Base-by-base conservation (phyloP, 805 yeast genomes). In the Ogataea haglerorum region DNA sequence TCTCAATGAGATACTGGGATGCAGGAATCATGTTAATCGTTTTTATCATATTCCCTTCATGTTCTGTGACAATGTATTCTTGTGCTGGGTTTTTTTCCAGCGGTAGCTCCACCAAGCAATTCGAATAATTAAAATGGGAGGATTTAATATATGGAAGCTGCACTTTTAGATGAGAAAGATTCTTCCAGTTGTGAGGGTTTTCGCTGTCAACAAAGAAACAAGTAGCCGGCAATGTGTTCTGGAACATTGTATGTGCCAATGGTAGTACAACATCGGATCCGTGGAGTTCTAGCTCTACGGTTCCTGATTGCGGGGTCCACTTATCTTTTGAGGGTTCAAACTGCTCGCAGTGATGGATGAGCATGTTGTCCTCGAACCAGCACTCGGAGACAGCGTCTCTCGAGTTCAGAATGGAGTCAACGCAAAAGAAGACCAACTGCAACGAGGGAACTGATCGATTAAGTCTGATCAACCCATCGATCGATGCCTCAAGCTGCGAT, bases 11-110 rank as follows among this genome's bases (percentile, higher is more conserved):
- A 45, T 59, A 75, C 24, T 69, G 67, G 0, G 88, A 73, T 0
- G 89, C 87, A 0, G 86, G 70, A 38, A 61, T 52, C 18, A 63
- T 60, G 52, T 83, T 73, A 44, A 83, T 70, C 6, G 69, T 51
- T 56, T 80, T 79, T 47, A 82, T 64, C 57, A 83, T 66, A 55
- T 83, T 83, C 8, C 80, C 83, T 5, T 70, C 67, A 41, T 68
- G 67, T 3, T 65, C 57, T 0, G 86, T 77, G 38, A 82, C 65
- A 5, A 51, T 43, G 37, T 77, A 63, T 22, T 56, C 56, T 9
- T 49, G 54, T 7, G 36, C 26, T 13, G 31, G 32, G 10, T 13
- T 10, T 8, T 30, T 6, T 26, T 32, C 40, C 19, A 48, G 35
- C 3, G 41, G 34, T n/a, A 41, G 16, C 22, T 38, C 45, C 27